Conservation (phyloP, 441 rosid species). For the Gossypium davidsonii region DNA sequence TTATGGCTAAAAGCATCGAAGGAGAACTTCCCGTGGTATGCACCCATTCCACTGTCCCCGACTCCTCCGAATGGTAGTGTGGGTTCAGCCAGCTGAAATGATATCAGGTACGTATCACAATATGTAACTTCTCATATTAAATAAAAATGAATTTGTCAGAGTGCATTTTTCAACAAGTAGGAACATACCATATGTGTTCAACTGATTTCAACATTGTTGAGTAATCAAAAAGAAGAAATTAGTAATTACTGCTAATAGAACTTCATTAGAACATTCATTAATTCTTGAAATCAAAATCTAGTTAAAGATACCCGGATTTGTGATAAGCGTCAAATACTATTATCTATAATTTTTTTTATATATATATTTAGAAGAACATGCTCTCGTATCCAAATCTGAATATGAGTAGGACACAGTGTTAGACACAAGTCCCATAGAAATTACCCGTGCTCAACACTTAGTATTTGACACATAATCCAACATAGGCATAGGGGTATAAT, state of each 20-base stretch:
- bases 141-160: neutral
- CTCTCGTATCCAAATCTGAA: too few species aligned
- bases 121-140: neutral
- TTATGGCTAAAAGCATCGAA: conserved; percentile 72
- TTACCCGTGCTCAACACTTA: too few species aligned
- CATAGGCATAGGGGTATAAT: too few species aligned
- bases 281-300: neutral
- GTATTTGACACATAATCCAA: too few species aligned
- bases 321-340: neutral
- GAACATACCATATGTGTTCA: neutral
- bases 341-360: neutral
- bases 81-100: conserved; percentile 48
- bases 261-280: neutral
- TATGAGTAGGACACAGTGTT: too few species aligned
- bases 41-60: conserved; percentile 71
- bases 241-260: neutral
- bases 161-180: neutral
- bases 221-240: neutral
- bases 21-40: conserved; percentile 74
- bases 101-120: neutral
- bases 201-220: neutral
- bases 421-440: too few species aligned
- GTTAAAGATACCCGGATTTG: neutral
- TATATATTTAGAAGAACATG: too few species aligned
- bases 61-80: conserved; percentile 76